Base-by-base conservation (phyloP, 441 rosid species). In the Capsella rubella region DNA sequence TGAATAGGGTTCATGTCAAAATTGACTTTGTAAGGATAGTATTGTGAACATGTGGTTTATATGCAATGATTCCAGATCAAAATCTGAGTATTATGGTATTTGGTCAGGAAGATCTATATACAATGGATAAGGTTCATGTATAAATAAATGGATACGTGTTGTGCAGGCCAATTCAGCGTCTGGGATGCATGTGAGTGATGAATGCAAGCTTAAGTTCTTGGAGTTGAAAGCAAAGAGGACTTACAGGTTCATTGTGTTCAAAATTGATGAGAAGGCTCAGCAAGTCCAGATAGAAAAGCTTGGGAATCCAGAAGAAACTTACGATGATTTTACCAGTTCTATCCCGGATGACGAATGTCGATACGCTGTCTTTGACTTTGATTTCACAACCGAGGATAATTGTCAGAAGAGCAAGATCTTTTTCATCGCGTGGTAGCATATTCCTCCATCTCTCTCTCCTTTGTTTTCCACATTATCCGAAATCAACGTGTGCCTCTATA, bases 341-440 rank as follows among this genome's bases (percentile, higher is more conserved):
- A 82, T 89, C 63, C 96, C 96, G 4, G 83, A 85, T 8, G 39
- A 89, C 14, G 93, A 90, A 72, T 90, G 94, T 62, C 83, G 93
- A 28, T 89, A 89, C 14, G 96, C 93, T 39, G 89, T 90, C 68
- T 89, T 66, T 21, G 96, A 89, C 76, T 89, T 84, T 7, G 90
- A 90, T 63, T 90, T 86, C 86, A 86, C 83, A 5, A 89, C 94
- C 81, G 78, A 84, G 39, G 67, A 62, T 9, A 43, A 90, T 27
- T 86, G 90, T 77, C 93, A 87, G 82, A 90, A 90, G 77, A 87
- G 90, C 90, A 90, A 87, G 84, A 90, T 90, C 40, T 84, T 86
- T 76, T 90, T 90, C 85, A 80, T 90, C 59, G 90, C 96, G 1
- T 89, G 94, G 96, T 90, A 81, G 14, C 25, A 10, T 12, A 5